Evolutionary conservation across 1,139 yeast species (phyloP), one percentile per base, ranked within the genome.

Genomic region (Sporopachydermia cereana): DNA sequence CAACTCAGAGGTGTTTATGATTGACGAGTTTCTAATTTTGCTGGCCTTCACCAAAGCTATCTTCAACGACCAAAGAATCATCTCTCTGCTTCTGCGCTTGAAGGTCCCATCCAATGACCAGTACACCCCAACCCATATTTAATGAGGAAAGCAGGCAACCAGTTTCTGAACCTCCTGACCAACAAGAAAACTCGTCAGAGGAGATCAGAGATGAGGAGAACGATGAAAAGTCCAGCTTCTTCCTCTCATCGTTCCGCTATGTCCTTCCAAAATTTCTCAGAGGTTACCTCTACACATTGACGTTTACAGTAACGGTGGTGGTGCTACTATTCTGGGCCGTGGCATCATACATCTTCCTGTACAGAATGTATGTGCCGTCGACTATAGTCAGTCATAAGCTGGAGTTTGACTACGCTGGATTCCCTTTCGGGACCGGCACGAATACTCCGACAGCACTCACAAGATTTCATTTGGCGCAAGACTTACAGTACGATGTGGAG

Each of bases 321-420:
- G 17, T 34, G 5, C 22, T 34, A 34, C 12, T 34, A 7, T 34
- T 34, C 22, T 34, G 39, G 39, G 39, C 39, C 22, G 39, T 34
- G 12, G 22, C 22, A 7, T 5, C 12, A 12, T 34, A 34, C 17
- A 9, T 34, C 22, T 34, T 12, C 22, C 18, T 34, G 9, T 34
- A 34, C 39, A 34, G 17, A 12, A 7, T 7, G 12, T 34, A 34
- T n/a, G 17, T 34, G 9, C 39, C 39, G 9, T 7, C 39, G 5
- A 34, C 9, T 34, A 21, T 34, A 20, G 22, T 21, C 9, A 16
- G 20, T 34, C 22, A 34, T n/a, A 12, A 12, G 5, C 17, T 34
- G 39, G n/a, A 34, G 17, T 34, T 34, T 34, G 39, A 34, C 22
- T 34, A 34, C 22, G 9, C 29, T 14, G 14, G 12, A 7, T 25